phyloP scores from a whole-genome alignment of 495 filamentous ascomycete species.

The Aspergillus affinis region DNA sequence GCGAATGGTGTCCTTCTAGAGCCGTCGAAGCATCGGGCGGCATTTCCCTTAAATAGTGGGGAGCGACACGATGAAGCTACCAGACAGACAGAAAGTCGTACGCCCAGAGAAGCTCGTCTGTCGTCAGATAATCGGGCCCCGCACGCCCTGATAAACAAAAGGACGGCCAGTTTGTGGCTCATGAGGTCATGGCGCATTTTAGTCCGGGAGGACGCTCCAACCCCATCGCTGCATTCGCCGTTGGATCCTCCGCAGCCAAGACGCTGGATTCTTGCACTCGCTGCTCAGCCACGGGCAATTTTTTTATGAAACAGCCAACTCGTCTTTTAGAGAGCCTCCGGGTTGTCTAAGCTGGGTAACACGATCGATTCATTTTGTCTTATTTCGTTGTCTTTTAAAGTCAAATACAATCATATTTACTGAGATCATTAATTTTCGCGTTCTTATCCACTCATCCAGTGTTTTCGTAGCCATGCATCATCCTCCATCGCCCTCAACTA shows the following conservation, averaged over 20 bases:
- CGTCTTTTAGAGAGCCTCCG: too few relatives aligned
- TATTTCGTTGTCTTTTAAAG: too few relatives aligned
- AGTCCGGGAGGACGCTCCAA: background rate
- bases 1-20: background rate
- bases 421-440: too few relatives aligned
- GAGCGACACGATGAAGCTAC: background rate
- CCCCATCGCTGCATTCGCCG: too few relatives aligned
- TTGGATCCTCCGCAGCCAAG: background rate
- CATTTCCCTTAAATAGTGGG: background rate
- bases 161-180: background rate
- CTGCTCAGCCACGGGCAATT: too few relatives aligned
- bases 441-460: too few relatives aligned
- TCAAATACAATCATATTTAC: too few relatives aligned
- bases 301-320: too few relatives aligned
- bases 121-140: background rate
- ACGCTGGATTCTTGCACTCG: background rate
- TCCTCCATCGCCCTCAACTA: too few relatives aligned
- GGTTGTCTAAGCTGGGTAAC: too few relatives aligned
- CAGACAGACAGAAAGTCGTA: background rate
- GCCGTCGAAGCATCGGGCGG: background rate
- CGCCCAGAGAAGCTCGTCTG: background rate
- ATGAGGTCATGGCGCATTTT: background rate
- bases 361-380: too few relatives aligned
- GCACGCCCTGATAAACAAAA: background rate
- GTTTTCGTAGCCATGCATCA: too few relatives aligned